These are phyloP conservation scores for Rosellinia necatrix DNA, from an alignment of 2,329 filamentous ascomycete species.

Conservation along the genomic window DNA sequence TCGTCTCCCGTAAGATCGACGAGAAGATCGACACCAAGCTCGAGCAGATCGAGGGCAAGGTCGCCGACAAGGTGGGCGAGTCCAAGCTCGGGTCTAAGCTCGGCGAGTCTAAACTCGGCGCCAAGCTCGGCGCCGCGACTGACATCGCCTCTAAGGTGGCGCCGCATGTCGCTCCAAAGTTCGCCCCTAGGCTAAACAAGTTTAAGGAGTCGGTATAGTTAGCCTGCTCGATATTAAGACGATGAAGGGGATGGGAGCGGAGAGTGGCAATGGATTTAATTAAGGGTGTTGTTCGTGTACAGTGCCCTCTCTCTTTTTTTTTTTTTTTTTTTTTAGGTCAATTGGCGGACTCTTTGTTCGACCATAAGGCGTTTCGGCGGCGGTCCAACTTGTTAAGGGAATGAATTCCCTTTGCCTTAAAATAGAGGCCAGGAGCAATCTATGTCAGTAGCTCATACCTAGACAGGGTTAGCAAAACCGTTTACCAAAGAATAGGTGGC, in stretches of 20 bases:
- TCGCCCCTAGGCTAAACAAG: constrained; percentile 11
- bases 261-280: constrained; percentile 6
- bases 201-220: constrained; percentile 17
- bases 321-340: neutral
- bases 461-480: neutral
- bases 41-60: constrained; percentile 23
- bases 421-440: neutral
- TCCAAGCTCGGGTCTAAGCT: constrained; percentile 11
- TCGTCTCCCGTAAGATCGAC: constrained; percentile 34
- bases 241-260: neutral
- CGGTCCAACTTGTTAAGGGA: neutral
- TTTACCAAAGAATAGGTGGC: too few species aligned
- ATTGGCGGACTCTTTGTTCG: neutral
- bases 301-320: neutral
- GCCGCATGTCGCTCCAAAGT: neutral
- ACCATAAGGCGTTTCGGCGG: constrained; percentile 16
- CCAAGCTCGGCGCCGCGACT: neutral
- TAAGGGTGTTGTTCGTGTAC: constrained; percentile 1
- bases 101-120: neutral
- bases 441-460: neutral
- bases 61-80: constrained; percentile 20
- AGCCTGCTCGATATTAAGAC: neutral
- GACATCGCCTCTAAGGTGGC: constrained; percentile 1
- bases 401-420: neutral
- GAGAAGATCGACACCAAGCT: constrained; percentile 25